Conservation (phyloP, 2,329 filamentous ascomycete species). For the Colletotrichum filicis region DNA sequence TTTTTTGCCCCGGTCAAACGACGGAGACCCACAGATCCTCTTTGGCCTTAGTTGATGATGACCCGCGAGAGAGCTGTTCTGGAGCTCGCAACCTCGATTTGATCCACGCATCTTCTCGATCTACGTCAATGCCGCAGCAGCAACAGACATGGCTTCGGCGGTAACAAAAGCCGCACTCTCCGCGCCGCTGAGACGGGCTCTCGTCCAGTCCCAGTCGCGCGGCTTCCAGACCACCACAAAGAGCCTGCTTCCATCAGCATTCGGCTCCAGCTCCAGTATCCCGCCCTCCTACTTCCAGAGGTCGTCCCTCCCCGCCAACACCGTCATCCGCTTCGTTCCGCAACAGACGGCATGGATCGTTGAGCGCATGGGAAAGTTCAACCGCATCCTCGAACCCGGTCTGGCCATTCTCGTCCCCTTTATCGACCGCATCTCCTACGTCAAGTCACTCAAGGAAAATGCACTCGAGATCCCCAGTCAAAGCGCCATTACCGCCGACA, state of each 20-base stretch:
- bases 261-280: constrained; percentile 48
- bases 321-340: constrained; percentile 95
- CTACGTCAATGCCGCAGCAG: constrained; percentile 35
- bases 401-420: constrained; percentile 90
- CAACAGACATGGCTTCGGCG: constrained; percentile 35
- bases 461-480: constrained; percentile 98
- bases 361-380: constrained; percentile 98
- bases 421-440: constrained; percentile 95
- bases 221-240: constrained; percentile 32
- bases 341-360: constrained; percentile 99
- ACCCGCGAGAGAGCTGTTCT: constrained; percentile 1
- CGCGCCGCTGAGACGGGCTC: constrained; percentile 34
- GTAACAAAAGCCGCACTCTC: constrained; percentile 36
- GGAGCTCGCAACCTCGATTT: constrained; percentile 20
- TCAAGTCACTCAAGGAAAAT: constrained; percentile 95
- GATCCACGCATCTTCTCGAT: constrained; percentile 17
- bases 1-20: background rate
- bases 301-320: constrained; percentile 86
- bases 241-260: constrained; percentile 36
- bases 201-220: constrained; percentile 33
- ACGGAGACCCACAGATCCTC: constrained; percentile 7
- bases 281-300: constrained; percentile 85
- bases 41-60: constrained; percentile 6
- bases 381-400: constrained; percentile 91
- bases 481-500: constrained; percentile 97